phyloP scores from a whole-genome alignment of 108 stramenopile genomes.

The Conticribra weissflogii region DNA sequence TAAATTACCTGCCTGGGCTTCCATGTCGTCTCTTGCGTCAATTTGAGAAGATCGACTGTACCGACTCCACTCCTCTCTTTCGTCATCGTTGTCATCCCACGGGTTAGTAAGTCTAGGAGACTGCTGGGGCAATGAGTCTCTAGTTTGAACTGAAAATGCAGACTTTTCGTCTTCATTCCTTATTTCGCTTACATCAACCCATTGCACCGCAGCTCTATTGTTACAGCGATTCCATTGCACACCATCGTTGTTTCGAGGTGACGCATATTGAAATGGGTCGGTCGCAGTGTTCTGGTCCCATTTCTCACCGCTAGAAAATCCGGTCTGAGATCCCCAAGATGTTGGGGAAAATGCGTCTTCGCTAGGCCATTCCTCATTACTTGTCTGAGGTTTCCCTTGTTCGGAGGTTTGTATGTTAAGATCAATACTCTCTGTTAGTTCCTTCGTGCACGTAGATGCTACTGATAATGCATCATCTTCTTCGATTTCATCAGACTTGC shows the following conservation, averaged over 20 bases:
- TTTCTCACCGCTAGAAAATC: constrained; percentile 9
- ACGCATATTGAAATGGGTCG: not conserved
- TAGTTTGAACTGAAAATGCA: not conserved
- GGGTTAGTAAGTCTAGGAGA: too few relatives aligned
- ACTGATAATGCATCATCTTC: too few relatives aligned
- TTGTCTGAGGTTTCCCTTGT: not conserved
- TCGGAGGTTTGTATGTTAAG: too few relatives aligned
- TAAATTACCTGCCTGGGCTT: too few relatives aligned
- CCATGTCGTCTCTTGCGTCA: constrained; percentile 14
- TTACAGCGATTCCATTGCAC: not conserved
- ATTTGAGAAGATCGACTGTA: too few relatives aligned
- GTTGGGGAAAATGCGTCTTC: constrained; percentile 20
- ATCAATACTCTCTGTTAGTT: too few relatives aligned
- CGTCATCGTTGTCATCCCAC: too few relatives aligned
- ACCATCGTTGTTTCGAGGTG: not conserved
- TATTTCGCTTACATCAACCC: not conserved
- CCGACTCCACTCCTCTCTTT: not conserved
- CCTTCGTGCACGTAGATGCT: too few relatives aligned
- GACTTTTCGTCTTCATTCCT: not conserved
- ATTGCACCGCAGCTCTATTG: not conserved
- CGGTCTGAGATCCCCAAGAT: constrained; percentile 17
- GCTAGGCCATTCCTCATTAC: constrained; percentile 10
- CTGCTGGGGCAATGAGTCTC: too few relatives aligned
- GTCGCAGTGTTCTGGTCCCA: constrained; percentile 7
- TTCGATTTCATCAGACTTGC: too few relatives aligned